Percentiles rank a stretch among this genome's conserved stretches.
These are phyloP conservation scores for Salix exigua DNA, from an alignment of 345 rosid genomes.

Conservation along the genomic window DNA sequence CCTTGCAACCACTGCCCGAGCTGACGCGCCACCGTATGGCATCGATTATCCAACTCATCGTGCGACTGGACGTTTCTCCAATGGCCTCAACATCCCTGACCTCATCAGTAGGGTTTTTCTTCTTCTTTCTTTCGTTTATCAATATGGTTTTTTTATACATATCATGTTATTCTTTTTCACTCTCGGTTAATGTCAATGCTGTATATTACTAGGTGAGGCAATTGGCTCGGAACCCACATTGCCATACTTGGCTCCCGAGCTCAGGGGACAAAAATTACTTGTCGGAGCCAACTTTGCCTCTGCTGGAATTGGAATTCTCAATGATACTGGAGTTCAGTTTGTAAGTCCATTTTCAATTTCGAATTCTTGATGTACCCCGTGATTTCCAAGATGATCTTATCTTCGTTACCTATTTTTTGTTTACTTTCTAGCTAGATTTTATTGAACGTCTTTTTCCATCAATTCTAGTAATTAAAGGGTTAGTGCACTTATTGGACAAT, in stretches of 20 bases:
- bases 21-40: constrained; percentile 74
- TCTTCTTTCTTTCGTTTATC: background rate
- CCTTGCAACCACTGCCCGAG: constrained; percentile 75
- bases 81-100: constrained; percentile 86
- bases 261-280: constrained; percentile 53
- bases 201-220: constrained; percentile 47
- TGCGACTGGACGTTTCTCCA: constrained; percentile 82
- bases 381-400: background rate
- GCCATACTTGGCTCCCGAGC: constrained; percentile 76
- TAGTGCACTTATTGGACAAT: background rate
- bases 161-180: background rate
- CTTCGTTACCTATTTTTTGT: background rate
- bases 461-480: too few species aligned
- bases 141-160: background rate
- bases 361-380: too few species aligned
- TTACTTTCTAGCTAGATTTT: too few species aligned
- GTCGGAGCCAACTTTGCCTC: constrained; percentile 94
- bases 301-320: constrained; percentile 87
- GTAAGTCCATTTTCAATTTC: constrained; percentile 36
- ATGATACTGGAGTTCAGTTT: constrained; percentile 88
- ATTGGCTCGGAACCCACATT: constrained; percentile 59
- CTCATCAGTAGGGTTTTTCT: constrained; percentile 46
- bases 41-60: constrained; percentile 67
- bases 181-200: background rate
- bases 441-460: background rate